These are phyloP conservation scores for Biscogniauxia mediterranea DNA, from an alignment of 2,329 filamentous ascomycete genomes.

Conservation along the genomic window DNA sequence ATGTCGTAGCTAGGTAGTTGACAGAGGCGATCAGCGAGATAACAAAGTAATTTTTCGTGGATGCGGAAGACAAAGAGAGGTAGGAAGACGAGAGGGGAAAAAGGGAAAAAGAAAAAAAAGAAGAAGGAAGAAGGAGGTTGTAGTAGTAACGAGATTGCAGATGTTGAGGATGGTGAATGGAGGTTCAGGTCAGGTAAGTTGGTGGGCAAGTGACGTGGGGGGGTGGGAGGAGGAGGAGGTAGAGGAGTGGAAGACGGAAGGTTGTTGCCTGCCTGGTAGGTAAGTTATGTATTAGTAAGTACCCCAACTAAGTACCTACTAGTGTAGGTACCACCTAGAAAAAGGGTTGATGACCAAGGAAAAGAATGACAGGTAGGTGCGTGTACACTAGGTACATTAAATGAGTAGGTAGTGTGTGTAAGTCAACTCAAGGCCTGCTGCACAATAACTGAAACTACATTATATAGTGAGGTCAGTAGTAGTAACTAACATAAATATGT, in stretches of 20 bases:
- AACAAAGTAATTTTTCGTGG: slow-evolving; percentile 3
- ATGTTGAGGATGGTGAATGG: slow-evolving; percentile 5
- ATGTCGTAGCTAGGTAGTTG: neutral
- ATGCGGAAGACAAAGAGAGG: slow-evolving; percentile 17
- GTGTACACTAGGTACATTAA: neutral
- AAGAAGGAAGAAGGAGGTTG: neutral
- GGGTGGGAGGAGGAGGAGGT: slow-evolving; percentile 1
- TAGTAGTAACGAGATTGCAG: neutral
- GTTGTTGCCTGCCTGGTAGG: neutral
- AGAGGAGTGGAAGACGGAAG: neutral
- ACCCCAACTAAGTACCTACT: slow-evolving; percentile 1
- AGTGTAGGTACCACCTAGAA: neutral
- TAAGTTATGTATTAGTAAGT: neutral
- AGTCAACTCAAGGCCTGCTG: too few species aligned
- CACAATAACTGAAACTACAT: too few species aligned
- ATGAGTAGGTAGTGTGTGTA: neutral
- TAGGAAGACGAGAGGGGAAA: slow-evolving; percentile 12
- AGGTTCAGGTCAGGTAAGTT: slow-evolving; percentile 15
- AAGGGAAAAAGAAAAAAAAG: slow-evolving; percentile 11
- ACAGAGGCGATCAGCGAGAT: neutral
- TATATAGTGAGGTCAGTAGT: too few species aligned
- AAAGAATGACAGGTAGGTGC: slow-evolving; percentile 5
- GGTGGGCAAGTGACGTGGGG: slow-evolving; percentile 2
- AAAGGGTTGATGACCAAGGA: slow-evolving; percentile 17
- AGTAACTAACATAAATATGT: too few species aligned